Base-by-base conservation (phyloP, 2,329 filamentous ascomycete genomes). In the Exophiala mesophila region DNA sequence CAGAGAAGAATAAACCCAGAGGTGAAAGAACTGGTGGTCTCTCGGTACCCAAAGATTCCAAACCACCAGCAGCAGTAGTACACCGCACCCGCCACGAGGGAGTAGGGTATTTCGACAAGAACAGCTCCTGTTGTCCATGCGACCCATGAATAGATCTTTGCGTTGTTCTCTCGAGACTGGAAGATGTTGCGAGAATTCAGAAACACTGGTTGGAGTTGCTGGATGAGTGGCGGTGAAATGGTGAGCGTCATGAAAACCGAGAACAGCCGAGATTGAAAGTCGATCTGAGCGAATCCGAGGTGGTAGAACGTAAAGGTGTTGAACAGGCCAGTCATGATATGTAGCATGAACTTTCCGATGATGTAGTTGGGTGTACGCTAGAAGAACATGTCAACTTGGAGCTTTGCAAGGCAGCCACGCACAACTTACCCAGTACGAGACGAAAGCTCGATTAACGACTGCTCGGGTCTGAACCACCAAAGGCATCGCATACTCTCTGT, bases 101-200 rank as follows among this genome's bases (percentile, higher is more conserved):
- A 73, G 52, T 85, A 87, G 0, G 85, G 85, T 0, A 88, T 69
- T 60, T 89, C 85, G 12, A 76, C 80, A 1, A 86, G 53, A 4
- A 88, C 73, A 1, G 76, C 73, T 0, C 76, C 81, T 2, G 78
- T 80, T 0, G 77, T 74, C 63, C 84, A 86, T 0, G 83, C 82
- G 10, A 76, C 63, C 84, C 85, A 88, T 2, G 77, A 81, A 63
- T 90, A 92, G 18, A 88, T 87, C 60, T 88, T 88, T 12, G 82
- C 78, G n/a, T 77, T 85, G 36, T 80, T 75, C 60, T 92, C 86
- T 4, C 86, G 75, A 2, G 74, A 78, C 59, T 83, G 68, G 64
- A 85, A 92, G 18, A 90, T 71, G 21, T 76, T 70, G 3, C 83
- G 73, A 32, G 78, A 76, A 45, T 76, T 68, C 38, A 88, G 66